These are phyloP conservation scores for Tephrocybe rancida DNA, from an alignment of 768 basidiomycete genomes.

Conservation along the genomic window DNA sequence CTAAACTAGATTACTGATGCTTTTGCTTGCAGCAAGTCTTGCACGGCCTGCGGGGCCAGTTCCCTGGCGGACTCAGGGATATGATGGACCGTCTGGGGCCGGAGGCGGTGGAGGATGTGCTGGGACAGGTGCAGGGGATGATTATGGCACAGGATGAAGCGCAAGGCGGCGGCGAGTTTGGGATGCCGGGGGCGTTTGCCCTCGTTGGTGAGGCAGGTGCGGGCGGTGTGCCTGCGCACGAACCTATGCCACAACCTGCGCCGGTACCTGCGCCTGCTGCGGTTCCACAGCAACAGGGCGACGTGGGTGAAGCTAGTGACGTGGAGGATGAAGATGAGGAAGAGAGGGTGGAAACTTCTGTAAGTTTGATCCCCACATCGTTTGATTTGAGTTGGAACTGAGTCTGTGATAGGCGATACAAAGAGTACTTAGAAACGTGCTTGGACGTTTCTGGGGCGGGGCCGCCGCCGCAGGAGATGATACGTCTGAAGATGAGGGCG, in stretches of 20 bases:
- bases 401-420: constrained; percentile 37
- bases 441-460: constrained; percentile 62
- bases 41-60: constrained; percentile 47
- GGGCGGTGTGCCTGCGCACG: not conserved
- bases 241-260: not conserved
- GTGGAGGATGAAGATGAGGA: constrained; percentile 18
- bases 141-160: constrained; percentile 30
- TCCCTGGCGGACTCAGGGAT: constrained; percentile 68
- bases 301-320: too few relatives aligned
- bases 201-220: constrained; percentile 28
- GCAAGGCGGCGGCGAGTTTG: constrained; percentile 10
- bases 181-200: constrained; percentile 51
- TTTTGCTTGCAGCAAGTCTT: constrained; percentile 41
- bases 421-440: constrained; percentile 56
- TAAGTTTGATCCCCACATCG: constrained; percentile 32
- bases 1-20: too few relatives aligned
- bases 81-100: constrained; percentile 59
- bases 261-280: not conserved
- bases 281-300: not conserved
- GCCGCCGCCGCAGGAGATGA: constrained; percentile 23
- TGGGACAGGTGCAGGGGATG: constrained; percentile 44
- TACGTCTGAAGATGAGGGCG: constrained; percentile 44
- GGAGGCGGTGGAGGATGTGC: constrained; percentile 62
- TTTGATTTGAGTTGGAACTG: not conserved
- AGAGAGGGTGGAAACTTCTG: constrained; percentile 52